These are phyloP conservation scores for Cadophora sp. DNA, from an alignment of 2,329 filamentous ascomycete genomes.

Conservation along the genomic window DNA sequence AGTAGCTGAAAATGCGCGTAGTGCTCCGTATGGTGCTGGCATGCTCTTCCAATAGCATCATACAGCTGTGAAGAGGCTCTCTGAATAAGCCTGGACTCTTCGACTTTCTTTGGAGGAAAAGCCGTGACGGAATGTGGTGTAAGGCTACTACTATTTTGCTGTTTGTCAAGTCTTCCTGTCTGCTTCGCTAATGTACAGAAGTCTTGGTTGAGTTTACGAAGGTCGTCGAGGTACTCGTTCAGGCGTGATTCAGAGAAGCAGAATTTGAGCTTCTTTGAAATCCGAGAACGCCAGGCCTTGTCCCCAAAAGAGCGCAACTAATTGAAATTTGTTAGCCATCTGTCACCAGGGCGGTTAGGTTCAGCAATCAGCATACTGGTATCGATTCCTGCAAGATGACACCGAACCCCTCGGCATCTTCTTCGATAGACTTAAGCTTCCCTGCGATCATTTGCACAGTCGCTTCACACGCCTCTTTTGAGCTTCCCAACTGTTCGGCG, in stretches of 20 bases:
- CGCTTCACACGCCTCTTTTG: background rate
- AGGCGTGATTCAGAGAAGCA: background rate
- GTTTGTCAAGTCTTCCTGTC: background rate
- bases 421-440: slow-evolving; percentile 4
- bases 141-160: background rate
- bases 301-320: background rate
- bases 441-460: background rate
- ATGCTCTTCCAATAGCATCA: slow-evolving; percentile 21
- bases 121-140: background rate
- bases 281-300: background rate
- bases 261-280: background rate
- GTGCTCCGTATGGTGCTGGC: slow-evolving; percentile 21
- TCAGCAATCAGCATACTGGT: background rate
- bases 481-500: background rate
- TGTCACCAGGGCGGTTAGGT: too few species aligned
- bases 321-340: background rate
- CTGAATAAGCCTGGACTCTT: background rate
- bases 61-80: slow-evolving; percentile 20
- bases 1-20: slow-evolving; percentile 14
- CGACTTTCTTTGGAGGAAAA: background rate
- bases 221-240: background rate
- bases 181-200: slow-evolving; percentile 1
- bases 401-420: background rate
- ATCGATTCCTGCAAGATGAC: background rate
- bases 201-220: slow-evolving; percentile 1